A percentile compares a stretch with the other conserved stretches of the same genome.
These are phyloP conservation scores for Tirmania nivea DNA, from an alignment of 495 filamentous ascomycete genomes.

Conservation along the genomic window DNA sequence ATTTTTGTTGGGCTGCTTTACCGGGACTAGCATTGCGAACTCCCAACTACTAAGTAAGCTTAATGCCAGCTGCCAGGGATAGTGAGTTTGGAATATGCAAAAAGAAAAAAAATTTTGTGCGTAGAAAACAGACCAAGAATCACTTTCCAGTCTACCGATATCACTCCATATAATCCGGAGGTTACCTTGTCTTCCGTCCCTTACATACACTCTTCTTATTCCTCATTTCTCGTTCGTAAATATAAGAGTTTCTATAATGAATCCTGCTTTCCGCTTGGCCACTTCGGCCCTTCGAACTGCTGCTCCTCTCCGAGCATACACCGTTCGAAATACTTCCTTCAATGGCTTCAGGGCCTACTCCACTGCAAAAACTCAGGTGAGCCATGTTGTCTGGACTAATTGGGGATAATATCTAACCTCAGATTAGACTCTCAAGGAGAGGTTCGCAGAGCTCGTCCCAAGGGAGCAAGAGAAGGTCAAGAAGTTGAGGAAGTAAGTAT, in stretches of 20 bases:
- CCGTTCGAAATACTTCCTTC: constrained; percentile 33
- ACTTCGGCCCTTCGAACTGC: constrained; percentile 44
- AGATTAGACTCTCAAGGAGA: constrained; percentile 81
- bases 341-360: constrained; percentile 75
- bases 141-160: no score
- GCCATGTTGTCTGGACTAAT: constrained; percentile 1
- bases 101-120: no score
- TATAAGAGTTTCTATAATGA: constrained; percentile 33
- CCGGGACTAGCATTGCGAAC: no score
- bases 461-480: constrained; percentile 98
- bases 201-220: neutral
- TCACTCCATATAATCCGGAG: no score
- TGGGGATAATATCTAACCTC: neutral
- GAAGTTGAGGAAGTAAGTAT: constrained; percentile 71
- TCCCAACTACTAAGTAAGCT: no score
- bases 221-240: no score
- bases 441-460: constrained; percentile 85
- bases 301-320: constrained; percentile 35
- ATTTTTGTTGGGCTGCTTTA: no score
- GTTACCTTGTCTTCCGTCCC: neutral
- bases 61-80: no score
- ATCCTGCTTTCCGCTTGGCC: constrained; percentile 52
- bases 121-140: no score
- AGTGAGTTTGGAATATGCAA: no score
- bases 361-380: constrained; percentile 63